Percentiles rank a stretch among this genome's conserved stretches.
Evolutionary conservation across 2,329 filamentous ascomycete genomes (phyloP).

Genomic region (Penicillium sp.): DNA sequence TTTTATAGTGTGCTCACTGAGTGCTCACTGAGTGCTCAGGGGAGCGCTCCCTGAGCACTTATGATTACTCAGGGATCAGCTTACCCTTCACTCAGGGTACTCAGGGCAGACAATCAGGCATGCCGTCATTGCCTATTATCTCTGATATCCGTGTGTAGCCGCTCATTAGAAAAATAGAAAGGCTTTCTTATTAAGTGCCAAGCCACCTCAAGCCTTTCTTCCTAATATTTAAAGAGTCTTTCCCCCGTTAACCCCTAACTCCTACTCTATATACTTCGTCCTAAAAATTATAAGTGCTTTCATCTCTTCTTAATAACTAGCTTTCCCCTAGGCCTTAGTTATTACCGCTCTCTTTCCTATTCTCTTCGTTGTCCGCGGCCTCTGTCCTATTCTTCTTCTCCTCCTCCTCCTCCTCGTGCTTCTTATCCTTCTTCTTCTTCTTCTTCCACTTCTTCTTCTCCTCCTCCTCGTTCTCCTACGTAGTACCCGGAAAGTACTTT

Average conservation of each 20-base stretch:
- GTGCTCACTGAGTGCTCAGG: not conserved
- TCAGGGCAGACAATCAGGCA: not conserved
- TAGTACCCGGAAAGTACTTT: too few species aligned
- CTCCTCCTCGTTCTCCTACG: too few species aligned
- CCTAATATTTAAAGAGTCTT: slow-evolving; percentile 6
- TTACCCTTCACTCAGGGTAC: slow-evolving; percentile 3
- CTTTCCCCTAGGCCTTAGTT: not conserved
- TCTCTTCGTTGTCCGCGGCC: not conserved
- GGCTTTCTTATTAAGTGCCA: not conserved
- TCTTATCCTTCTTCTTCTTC: not conserved
- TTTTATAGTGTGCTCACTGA: not conserved
- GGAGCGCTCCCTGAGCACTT: not conserved
- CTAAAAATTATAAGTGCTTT: not conserved
- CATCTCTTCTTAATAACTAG: not conserved
- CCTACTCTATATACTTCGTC: not conserved
- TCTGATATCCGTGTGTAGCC: slow-evolving; percentile 1
- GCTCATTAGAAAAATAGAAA: not conserved
- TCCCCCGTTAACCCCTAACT: not conserved
- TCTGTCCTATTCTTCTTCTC: not conserved
- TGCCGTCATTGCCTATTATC: not conserved
- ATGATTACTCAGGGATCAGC: slow-evolving; percentile 1
- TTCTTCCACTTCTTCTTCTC: not conserved
- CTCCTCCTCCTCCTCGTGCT: not conserved
- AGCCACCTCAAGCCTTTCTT: not conserved
- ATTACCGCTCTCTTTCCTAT: not conserved